Percentiles rank a stretch among this genome's conserved stretches.
Evolutionary conservation across 2,329 filamentous ascomycete genomes (phyloP).

Genomic region (Arthrinium puccinioides): DNA sequence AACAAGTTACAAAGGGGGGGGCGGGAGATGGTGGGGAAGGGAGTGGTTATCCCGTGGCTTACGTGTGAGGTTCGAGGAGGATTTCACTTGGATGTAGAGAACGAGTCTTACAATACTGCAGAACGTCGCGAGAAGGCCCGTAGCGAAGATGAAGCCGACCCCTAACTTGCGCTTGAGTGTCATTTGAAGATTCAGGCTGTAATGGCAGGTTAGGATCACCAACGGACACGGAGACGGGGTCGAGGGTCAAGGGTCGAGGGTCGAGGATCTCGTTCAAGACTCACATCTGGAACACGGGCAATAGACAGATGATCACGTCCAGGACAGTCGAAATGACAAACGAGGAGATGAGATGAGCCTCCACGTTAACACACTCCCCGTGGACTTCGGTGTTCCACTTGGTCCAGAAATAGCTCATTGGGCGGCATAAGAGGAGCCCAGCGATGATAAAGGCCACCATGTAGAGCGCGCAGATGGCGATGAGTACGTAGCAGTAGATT

Average conservation of each 20-base stretch:
- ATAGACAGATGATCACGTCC: neutral
- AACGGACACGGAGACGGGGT: neutral
- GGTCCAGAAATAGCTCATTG: constrained; percentile 45
- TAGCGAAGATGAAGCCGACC: neutral
- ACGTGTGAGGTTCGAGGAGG: neutral
- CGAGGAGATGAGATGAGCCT: constrained; percentile 11
- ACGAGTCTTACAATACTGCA: neutral
- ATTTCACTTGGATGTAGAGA: neutral
- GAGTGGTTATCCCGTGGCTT: neutral
- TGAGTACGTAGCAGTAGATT: constrained; percentile 31
- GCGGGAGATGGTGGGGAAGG: neutral
- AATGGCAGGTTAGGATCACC: neutral
- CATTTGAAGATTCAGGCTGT: neutral
- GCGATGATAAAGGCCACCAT: constrained; percentile 34
- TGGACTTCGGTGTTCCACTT: constrained; percentile 39
- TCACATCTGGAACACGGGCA: neutral
- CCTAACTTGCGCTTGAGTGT: neutral
- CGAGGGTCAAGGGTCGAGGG: too few relatives aligned
- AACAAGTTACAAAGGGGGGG: too few relatives aligned
- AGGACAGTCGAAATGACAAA: neutral
- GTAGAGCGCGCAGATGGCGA: constrained; percentile 29
- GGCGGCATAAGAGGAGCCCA: constrained; percentile 42
- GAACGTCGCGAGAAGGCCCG: neutral
- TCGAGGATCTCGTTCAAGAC: too few relatives aligned
- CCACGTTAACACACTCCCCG: constrained; percentile 43